Base-by-base conservation (phyloP, 495 filamentous ascomycete species). In the Hyaloscypha finlandica region DNA sequence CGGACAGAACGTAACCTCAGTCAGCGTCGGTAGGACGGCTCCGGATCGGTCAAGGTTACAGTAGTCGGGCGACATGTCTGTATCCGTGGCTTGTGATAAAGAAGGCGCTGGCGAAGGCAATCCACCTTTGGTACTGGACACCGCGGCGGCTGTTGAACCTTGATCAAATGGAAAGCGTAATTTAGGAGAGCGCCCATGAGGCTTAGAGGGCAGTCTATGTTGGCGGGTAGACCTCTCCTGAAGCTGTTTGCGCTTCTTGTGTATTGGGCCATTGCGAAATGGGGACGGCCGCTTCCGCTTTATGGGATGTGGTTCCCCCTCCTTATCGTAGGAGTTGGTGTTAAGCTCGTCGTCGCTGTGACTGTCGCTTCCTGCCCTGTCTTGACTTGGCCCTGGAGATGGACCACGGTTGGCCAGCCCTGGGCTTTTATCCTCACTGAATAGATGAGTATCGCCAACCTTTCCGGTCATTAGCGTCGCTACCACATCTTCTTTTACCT, bases 21-120 rank as follows among this genome's bases (percentile, higher is more conserved):
- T 60, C 57, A 81, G 66, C 79, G 63, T 58, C 63, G 53, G 52
- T 20, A 59, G 31, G 53, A 30, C 33, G 32, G 5, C 55, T 14
- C 63, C 30, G 14, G 63, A 59, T 66, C 54, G 33, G 45, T 32
- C 20, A 60, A 66, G 22, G 37, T 59, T 66, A 31, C 14, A 30
- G 37, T 54, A 66, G 63, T 66, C 63, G 33, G 53, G 33, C n/a
- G 30, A 29, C 29, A 64, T 35, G 19, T 64, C 45, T 64, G 48
- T 64, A 37, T 37, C 35, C 35, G 35, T 37, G 35, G 35, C 35
- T 5, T n/a, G 32, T 31, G 5, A 11, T 37, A 11, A 5, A 37
- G 35, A 37, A 48, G n/a, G 59, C 8, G 37, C 4, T 25, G 59
- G 59, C 32, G 59, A 42, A 20, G 8, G 59, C 37, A 62, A 33